These are phyloP conservation scores for Lasiodiplodia gonubiensis DNA, from an alignment of 2,329 filamentous ascomycete species.

Conservation along the genomic window DNA sequence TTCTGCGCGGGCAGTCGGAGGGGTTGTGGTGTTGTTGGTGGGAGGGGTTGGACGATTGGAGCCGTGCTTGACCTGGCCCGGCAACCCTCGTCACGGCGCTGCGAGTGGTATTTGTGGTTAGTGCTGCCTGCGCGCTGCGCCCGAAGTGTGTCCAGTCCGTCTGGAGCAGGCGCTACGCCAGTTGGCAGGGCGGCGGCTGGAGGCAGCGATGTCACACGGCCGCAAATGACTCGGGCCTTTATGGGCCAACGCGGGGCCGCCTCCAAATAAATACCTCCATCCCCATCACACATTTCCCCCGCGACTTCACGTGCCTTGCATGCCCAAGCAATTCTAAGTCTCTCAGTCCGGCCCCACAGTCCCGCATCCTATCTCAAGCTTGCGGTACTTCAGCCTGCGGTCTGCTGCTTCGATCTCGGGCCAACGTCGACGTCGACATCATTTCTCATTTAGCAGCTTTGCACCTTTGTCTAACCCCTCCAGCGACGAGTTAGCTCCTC, in stretches of 20 bases:
- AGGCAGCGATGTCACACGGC: slow-evolving; percentile 21
- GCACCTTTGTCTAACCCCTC: background rate
- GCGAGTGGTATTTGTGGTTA: slow-evolving; percentile 9
- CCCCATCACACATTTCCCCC: background rate
- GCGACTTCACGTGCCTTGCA: background rate
- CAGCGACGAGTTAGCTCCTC: background rate
- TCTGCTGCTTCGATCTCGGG: background rate
- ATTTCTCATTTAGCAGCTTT: background rate
- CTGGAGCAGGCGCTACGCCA: slow-evolving; percentile 2
- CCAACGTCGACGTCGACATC: background rate
- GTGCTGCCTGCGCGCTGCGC: slow-evolving; percentile 22
- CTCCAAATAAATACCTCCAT: background rate
- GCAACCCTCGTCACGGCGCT: slow-evolving; percentile 23
- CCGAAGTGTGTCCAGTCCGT: slow-evolving; percentile 9
- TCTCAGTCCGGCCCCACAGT: too few relatives aligned
- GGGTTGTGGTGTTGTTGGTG: background rate
- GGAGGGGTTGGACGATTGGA: slow-evolving; percentile 20
- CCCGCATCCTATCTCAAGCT: too few relatives aligned
- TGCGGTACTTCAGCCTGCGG: too few relatives aligned
- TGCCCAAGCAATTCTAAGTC: background rate
- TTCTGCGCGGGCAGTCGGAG: slow-evolving; percentile 5
- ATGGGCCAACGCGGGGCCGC: slow-evolving; percentile 3
- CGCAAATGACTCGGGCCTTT: slow-evolving; percentile 8
- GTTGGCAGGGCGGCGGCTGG: slow-evolving; percentile 11
- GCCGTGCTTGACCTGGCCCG: slow-evolving; percentile 12